Evolutionary conservation across 371 early-diverging fungal genomes (phyloP), one percentile per base, ranked within the genome.

Genomic region (Blakeslea trispora): DNA sequence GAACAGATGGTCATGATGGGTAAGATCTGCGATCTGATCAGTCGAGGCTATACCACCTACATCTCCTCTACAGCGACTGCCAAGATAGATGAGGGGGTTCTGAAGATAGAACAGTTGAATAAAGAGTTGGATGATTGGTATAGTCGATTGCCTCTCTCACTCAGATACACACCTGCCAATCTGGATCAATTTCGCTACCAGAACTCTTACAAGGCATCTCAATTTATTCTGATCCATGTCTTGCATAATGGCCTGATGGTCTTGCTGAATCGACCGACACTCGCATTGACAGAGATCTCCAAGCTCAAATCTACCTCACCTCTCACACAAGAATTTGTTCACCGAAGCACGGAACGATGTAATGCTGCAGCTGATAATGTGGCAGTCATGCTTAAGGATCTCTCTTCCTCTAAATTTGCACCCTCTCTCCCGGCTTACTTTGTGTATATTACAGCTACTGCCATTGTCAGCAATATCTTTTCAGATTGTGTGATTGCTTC

Each of bases 391-490:
- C 54, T 82, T 3, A 68, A 67, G 32, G 67, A 67, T 37, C 59
- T 79, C n/a, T 64, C 54, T 22, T 47, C 48, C 46, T 15, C 61
- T 46, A 48, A 66, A 44, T 17, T 63, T 11, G 71, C 74, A 32
- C 75, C 83, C 5, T 72, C 83, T 0, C 77, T 68, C 37, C 62
- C 72, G 41, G 59, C 74, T 8, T 83, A 83, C 31, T 68, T 78
- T 1, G 73, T 73, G 3, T 83, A 79, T 39, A 79, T 75, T 0
- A 70, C 75, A 1, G 81, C 79, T 1, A 81, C 81, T 15, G 73
- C 79, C 37, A 71, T 71, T 35, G 77, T 81, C 32, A 78, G 75
- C 13, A 74, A 72, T 44, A 71, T 74, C 8, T 81, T 78, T 23
- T 71, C 71, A 1, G 60, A 62, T 10, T 70, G 72, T 46, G 52